Conservation (phyloP, 2,329 filamentous ascomycete species). For the Pestalotiopsis sp. region DNA sequence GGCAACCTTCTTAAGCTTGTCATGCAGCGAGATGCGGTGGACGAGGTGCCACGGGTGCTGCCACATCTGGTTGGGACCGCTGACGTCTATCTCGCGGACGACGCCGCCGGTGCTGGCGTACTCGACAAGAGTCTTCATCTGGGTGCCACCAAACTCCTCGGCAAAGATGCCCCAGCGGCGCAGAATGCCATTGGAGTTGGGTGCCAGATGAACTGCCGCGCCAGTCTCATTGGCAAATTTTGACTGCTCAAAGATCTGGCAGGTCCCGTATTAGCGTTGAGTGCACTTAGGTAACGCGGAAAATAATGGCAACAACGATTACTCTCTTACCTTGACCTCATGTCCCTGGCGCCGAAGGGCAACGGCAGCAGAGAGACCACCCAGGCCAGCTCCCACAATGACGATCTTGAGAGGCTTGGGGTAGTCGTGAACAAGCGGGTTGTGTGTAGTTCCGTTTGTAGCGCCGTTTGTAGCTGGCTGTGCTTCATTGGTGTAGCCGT, state of each 20-base stretch:
- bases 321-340: slow-evolving; percentile 37
- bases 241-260: slow-evolving; percentile 57
- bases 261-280: neutral
- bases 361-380: slow-evolving; percentile 55
- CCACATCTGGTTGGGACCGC: slow-evolving; percentile 45
- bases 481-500: slow-evolving; percentile 1
- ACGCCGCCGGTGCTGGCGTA: slow-evolving; percentile 20
- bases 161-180: slow-evolving; percentile 39
- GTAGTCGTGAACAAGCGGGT: slow-evolving; percentile 19
- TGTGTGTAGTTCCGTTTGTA: slow-evolving; percentile 7
- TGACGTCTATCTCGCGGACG: slow-evolving; percentile 34
- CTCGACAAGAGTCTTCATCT: slow-evolving; percentile 26
- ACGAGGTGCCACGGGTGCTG: slow-evolving; percentile 54
- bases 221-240: slow-evolving; percentile 58
- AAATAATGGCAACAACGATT: neutral
- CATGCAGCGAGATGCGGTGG: slow-evolving; percentile 57
- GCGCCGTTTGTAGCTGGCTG: neutral
- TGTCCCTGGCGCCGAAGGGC: slow-evolving; percentile 56
- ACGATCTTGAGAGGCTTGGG: slow-evolving; percentile 19
- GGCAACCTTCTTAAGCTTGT: slow-evolving; percentile 50
- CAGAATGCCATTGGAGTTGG: slow-evolving; percentile 63
- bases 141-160: slow-evolving; percentile 38
- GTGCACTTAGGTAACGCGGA: neutral
- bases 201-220: slow-evolving; percentile 64
- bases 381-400: slow-evolving; percentile 50